Conservation (phyloP, 306 rosid genomes). For the Ochetophila trinervis region DNA sequence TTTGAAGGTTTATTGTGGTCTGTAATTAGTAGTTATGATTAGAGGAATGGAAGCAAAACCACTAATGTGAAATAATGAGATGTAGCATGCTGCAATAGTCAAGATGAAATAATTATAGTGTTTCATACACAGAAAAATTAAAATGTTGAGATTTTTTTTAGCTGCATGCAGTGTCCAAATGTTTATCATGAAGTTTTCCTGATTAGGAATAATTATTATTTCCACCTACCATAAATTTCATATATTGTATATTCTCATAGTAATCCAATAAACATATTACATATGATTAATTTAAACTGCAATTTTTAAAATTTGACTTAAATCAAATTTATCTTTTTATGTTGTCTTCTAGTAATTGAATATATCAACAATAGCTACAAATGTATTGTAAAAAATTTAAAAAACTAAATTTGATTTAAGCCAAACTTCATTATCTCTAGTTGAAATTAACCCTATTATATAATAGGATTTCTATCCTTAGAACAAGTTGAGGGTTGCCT, state of each 20-base stretch:
- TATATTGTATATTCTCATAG: not conserved
- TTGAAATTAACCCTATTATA: no score
- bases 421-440: no score
- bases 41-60: conserved; percentile 11
- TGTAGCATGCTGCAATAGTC: conserved; percentile 24
- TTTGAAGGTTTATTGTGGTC: conserved; percentile 12
- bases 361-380: no score
- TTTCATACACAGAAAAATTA: conserved; percentile 10
- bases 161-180: conserved; percentile 16
- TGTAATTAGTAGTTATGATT: conserved; percentile 31
- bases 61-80: conserved; percentile 16
- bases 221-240: not conserved
- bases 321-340: no score
- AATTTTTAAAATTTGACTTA: no score
- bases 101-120: not conserved
- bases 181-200: conserved; percentile 29
- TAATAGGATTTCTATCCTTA: not conserved
- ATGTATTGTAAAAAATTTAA: no score
- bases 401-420: no score
- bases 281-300: no score
- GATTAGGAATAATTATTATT: not conserved
- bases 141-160: not conserved
- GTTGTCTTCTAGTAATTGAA: no score
- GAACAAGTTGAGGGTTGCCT: not conserved
- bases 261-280: not conserved